Conservation (phyloP, 2,329 filamentous ascomycete genomes). For the Fusarium veterinarium region DNA sequence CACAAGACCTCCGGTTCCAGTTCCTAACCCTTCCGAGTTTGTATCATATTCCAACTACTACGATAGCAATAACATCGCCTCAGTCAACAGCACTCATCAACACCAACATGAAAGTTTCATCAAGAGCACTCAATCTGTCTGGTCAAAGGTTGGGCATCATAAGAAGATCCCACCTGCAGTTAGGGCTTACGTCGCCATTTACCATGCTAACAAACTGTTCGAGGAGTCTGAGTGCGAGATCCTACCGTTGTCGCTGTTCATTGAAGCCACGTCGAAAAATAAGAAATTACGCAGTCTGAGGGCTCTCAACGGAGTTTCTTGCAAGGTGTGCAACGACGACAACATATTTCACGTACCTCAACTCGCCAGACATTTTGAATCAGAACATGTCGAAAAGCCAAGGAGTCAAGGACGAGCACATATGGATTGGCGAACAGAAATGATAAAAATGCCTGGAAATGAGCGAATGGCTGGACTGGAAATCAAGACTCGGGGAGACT, state of each 20-base stretch:
- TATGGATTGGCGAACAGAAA: constrained; percentile 59
- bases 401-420: constrained; percentile 32
- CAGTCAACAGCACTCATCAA: constrained; percentile 49
- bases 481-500: constrained; percentile 46
- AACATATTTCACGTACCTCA: constrained; percentile 66
- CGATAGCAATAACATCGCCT: neutral
- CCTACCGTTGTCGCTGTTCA: constrained; percentile 68
- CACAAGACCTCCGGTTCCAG: neutral
- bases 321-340: constrained; percentile 63
- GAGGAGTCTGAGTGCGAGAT: constrained; percentile 66
- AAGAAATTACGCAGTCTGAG: constrained; percentile 68
- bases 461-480: constrained; percentile 46
- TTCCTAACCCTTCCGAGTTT: constrained; percentile 1
- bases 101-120: constrained; percentile 64
- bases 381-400: constrained; percentile 51
- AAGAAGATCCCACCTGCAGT: constrained; percentile 71
- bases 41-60: constrained; percentile 11
- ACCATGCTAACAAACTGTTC: constrained; percentile 70
- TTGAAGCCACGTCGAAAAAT: constrained; percentile 66
- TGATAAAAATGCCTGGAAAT: constrained; percentile 57
- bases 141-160: constrained; percentile 69
- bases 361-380: constrained; percentile 69
- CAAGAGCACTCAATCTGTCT: constrained; percentile 68
- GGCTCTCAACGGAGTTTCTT: constrained; percentile 64
- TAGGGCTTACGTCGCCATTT: constrained; percentile 71